phyloP scores from a whole-genome alignment of 2,329 filamentous ascomycete species.

The Helminthosporium solani region DNA sequence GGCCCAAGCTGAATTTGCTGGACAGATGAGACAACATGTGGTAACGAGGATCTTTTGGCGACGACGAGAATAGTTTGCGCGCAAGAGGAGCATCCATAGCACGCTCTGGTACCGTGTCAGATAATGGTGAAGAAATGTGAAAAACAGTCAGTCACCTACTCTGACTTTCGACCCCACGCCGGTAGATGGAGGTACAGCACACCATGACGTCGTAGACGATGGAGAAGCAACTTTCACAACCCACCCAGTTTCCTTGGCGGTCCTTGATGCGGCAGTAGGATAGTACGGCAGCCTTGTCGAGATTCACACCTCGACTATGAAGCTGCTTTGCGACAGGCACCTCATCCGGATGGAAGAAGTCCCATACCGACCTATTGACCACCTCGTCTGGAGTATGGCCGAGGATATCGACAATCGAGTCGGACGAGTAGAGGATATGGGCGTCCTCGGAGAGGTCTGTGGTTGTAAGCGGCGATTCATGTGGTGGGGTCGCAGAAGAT shows the following conservation, averaged over 20 bases:
- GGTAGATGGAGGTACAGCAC: constrained; percentile 78
- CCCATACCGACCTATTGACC: constrained; percentile 73
- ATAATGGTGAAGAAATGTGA: not conserved
- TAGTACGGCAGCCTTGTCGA: constrained; percentile 83
- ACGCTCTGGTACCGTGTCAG: constrained; percentile 59
- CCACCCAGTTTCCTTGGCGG: constrained; percentile 69
- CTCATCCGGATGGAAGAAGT: constrained; percentile 84
- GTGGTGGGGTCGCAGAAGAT: constrained; percentile 33
- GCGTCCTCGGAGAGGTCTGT: constrained; percentile 73
- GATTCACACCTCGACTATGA: constrained; percentile 69
- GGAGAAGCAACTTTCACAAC: constrained; percentile 87
- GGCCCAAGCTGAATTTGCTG: constrained; percentile 67
- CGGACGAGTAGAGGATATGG: constrained; percentile 78
- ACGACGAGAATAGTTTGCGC: constrained; percentile 76
- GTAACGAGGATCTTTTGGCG: constrained; percentile 79
- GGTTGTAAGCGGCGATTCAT: constrained; percentile 13
- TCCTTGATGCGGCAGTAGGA: constrained; percentile 74
- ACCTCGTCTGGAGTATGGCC: constrained; percentile 77
- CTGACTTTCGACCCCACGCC: constrained; percentile 66
- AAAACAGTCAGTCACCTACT: constrained; percentile 55
- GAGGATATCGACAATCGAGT: constrained; percentile 79
- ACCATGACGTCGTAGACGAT: constrained; percentile 86
- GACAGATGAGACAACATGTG: constrained; percentile 87
- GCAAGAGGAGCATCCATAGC: constrained; percentile 76
- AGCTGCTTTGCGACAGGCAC: constrained; percentile 71